Evolutionary conservation across 495 filamentous ascomycete species (phyloP).

Genomic region (Neurospora pannonica): DNA sequence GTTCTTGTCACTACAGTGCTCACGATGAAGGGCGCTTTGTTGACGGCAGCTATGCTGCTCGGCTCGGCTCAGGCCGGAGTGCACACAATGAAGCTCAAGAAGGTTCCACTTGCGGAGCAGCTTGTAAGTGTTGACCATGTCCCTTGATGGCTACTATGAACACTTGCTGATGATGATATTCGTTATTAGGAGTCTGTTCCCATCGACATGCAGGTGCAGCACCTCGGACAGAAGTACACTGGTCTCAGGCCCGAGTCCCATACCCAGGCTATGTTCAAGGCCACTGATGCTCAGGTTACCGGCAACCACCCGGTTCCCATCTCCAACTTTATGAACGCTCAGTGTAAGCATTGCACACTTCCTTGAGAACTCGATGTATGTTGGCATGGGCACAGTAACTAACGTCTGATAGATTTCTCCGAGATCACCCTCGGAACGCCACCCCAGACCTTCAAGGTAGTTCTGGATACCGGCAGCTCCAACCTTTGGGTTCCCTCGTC

Average conservation of each 20-base stretch:
- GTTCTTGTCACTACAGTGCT: conserved; percentile 13
- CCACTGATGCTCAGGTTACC: conserved; percentile 55
- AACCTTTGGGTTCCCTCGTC: conserved; percentile 97
- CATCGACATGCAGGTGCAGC: conserved; percentile 69
- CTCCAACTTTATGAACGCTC: conserved; percentile 96
- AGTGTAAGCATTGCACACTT: conserved; percentile 56
- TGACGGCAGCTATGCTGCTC: conserved; percentile 73
- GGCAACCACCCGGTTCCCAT: conserved; percentile 76
- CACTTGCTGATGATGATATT: conserved; percentile 7
- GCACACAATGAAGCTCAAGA: conserved; percentile 94
- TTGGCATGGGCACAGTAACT: neutral
- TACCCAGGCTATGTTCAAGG: conserved; percentile 66
- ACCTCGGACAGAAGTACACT: conserved; percentile 90
- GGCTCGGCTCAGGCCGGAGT: conserved; percentile 73
- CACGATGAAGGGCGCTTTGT: conserved; percentile 72
- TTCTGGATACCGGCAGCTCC: conserved; percentile 97
- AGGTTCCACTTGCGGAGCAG: conserved; percentile 86
- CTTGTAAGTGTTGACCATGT: conserved; percentile 51
- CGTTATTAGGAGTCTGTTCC: conserved; percentile 57
- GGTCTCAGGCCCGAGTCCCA: conserved; percentile 64
- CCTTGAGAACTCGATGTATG: neutral
- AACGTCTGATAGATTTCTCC: conserved; percentile 67
- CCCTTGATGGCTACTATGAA: neutral
- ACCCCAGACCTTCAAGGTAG: conserved; percentile 93
- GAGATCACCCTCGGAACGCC: conserved; percentile 89